These are phyloP conservation scores for Phylloporus arenicola DNA, from an alignment of 768 basidiomycete genomes.

Conservation along the genomic window DNA sequence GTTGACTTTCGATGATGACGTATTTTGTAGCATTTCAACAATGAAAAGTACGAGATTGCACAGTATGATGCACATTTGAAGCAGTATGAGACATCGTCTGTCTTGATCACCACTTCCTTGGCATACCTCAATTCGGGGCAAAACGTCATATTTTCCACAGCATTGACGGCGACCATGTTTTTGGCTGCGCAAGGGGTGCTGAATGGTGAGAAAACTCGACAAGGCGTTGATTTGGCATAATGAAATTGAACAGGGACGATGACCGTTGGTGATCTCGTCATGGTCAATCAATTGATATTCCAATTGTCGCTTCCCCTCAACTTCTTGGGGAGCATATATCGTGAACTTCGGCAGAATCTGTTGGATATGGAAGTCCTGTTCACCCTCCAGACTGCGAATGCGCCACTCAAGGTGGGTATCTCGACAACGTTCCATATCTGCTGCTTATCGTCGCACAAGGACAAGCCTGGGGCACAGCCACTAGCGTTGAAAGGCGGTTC, in stretches of 20 bases:
- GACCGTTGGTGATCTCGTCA: constrained; percentile 97
- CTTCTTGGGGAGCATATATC: constrained; percentile 95
- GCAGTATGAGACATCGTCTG: constrained; percentile 84
- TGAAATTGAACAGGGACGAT: constrained; percentile 64
- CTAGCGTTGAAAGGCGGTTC: constrained; percentile 73
- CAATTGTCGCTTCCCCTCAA: constrained; percentile 95
- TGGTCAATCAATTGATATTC: constrained; percentile 99
- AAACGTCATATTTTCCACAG: constrained; percentile 92
- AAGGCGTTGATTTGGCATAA: background rate
- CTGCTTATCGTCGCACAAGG: constrained; percentile 38
- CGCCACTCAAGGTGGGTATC: constrained; percentile 51
- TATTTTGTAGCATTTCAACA: constrained; percentile 82
- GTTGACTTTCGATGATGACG: background rate
- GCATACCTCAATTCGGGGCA: constrained; percentile 95
- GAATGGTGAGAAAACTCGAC: constrained; percentile 49
- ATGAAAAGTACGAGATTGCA: constrained; percentile 84
- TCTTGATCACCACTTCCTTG: constrained; percentile 93
- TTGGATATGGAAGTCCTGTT: constrained; percentile 97
- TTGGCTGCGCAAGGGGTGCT: constrained; percentile 92
- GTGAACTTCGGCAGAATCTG: constrained; percentile 91
- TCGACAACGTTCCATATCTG: background rate
- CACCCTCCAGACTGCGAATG: constrained; percentile 80
- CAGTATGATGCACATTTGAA: constrained; percentile 89
- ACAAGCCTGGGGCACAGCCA: constrained; percentile 61
- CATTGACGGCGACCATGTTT: constrained; percentile 93